A percentile compares a stretch with the other conserved stretches of the same genome.
These are phyloP conservation scores for Fraxinus platypoda DNA, from an alignment of 305 asterid genomes.

Conservation along the genomic window DNA sequence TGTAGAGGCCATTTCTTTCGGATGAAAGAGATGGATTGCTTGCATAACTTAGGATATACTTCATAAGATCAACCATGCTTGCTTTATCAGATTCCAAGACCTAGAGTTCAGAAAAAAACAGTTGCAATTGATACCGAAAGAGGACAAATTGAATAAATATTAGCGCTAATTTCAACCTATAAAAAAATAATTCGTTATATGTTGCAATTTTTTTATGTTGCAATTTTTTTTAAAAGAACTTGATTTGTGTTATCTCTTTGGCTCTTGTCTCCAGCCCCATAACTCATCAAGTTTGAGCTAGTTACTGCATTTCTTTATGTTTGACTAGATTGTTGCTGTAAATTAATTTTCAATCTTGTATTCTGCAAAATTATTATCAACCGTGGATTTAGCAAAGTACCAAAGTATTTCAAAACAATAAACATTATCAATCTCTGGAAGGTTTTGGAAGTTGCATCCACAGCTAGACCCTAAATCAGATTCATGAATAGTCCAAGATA, in stretches of 20 bases:
- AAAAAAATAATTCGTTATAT: background rate
- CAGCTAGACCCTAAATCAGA: background rate
- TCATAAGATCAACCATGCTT: conserved; percentile 68
- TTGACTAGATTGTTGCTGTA: background rate
- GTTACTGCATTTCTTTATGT: background rate
- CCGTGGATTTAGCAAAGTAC: background rate
- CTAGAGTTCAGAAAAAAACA: conserved; percentile 32
- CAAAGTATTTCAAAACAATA: background rate
- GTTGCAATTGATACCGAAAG: background rate
- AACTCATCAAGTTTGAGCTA: background rate
- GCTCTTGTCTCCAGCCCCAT: background rate
- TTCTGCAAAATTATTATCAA: background rate
- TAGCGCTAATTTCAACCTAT: background rate
- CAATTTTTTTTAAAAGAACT: background rate
- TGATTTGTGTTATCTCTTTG: background rate
- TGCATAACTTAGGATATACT: conserved; percentile 83
- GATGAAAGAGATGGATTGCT: conserved; percentile 66
- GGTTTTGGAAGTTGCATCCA: background rate
- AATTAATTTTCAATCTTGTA: background rate
- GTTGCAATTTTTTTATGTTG: background rate
- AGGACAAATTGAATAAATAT: background rate
- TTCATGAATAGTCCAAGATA: background rate
- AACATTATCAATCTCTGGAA: background rate
- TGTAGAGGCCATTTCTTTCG: conserved; percentile 51
- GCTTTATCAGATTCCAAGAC: conserved; percentile 50